Evolutionary conservation across 2,329 filamentous ascomycete genomes (phyloP).

Genomic region (Ophiocordyceps robertsii): DNA sequence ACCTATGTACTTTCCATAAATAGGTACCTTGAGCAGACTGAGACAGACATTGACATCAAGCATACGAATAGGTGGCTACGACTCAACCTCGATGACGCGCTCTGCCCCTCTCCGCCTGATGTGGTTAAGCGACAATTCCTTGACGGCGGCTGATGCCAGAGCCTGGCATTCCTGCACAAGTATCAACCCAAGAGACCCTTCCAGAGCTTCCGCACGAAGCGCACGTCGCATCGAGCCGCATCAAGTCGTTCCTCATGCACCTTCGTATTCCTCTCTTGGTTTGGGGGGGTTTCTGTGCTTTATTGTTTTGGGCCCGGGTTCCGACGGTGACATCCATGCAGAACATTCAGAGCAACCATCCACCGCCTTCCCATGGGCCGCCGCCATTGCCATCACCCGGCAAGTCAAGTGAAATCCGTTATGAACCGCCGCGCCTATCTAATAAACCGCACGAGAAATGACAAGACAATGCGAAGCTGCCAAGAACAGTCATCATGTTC

Average conservation of each 20-base stretch:
- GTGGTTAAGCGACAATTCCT: no score
- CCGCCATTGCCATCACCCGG: conserved; percentile 31
- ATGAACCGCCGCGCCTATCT: conserved; percentile 41
- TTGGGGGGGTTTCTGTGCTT: conserved; percentile 18
- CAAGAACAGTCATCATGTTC: conserved; percentile 13
- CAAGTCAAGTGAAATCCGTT: conserved; percentile 36
- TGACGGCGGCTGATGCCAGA: no score
- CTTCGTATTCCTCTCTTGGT: conserved; percentile 1
- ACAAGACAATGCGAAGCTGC: conserved; percentile 26
- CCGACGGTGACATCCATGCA: conserved; percentile 21
- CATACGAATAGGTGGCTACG: no score
- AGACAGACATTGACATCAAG: no score
- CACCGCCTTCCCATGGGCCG: conserved; percentile 15
- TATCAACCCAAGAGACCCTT: no score
- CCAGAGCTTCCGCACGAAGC: no score
- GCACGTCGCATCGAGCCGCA: neutral
- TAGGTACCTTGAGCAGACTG: no score
- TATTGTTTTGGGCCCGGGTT: conserved; percentile 17
- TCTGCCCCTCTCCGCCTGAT: no score
- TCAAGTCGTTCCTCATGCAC: conserved; percentile 2
- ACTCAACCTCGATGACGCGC: no score
- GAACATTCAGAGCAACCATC: conserved; percentile 20
- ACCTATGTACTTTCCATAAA: no score
- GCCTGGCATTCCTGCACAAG: no score
- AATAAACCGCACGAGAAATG: conserved; percentile 37